A percentile compares a stretch with the other conserved stretches of the same genome.
These are phyloP conservation scores for Tylopilus subfusipes DNA, from an alignment of 768 basidiomycete genomes.

Conservation along the genomic window DNA sequence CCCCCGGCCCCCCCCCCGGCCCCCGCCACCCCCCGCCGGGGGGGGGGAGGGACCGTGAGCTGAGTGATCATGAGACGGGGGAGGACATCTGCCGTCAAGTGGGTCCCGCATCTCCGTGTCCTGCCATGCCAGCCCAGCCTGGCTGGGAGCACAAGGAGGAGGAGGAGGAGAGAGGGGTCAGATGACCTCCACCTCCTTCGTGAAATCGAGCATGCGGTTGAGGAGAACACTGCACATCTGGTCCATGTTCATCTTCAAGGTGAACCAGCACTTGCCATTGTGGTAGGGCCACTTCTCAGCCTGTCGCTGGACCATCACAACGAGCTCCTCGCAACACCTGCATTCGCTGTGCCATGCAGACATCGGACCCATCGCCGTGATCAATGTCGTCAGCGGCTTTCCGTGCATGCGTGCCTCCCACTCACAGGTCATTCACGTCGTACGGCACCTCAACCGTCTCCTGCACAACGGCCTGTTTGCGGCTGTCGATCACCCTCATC, in stretches of 20 bases:
- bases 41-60: no score
- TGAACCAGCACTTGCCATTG: background rate
- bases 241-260: conserved; percentile 9
- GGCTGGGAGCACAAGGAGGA: no score
- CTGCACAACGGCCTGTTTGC: background rate
- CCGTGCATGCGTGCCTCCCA: no score
- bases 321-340: background rate
- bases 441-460: conserved; percentile 4
- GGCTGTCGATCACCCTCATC: background rate
- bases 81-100: no score
- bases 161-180: background rate
- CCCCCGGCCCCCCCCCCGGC: no score
- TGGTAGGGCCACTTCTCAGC: conserved; percentile 3
- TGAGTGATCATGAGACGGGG: no score
- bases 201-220: conserved; percentile 5
- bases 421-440: no score
- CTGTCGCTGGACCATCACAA: conserved; percentile 10
- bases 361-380: no score
- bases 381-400: no score
- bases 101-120: no score
- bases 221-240: conserved; percentile 5
- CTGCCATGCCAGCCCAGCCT: no score
- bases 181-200: background rate
- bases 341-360: background rate
- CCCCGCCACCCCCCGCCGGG: no score